Evolutionary conservation across 257 asterid genomes (phyloP), one percentile per base, ranked within the genome.

Genomic region (Fraxinus excelsior): DNA sequence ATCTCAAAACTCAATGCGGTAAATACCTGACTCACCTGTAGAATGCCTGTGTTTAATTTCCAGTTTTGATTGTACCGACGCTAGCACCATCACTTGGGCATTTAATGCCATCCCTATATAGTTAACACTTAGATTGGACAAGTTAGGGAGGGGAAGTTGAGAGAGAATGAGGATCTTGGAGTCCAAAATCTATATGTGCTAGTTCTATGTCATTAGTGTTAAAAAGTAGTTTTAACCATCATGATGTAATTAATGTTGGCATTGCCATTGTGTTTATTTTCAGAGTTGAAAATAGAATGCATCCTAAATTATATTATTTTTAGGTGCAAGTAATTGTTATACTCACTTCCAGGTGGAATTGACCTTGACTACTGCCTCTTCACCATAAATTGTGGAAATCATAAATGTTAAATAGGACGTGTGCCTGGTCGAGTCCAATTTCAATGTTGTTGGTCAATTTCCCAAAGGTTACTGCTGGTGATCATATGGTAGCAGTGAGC

Each of bases 1-100:
- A 73, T 91, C 99, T 34, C 98, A 91, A 81, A 94, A 82, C 84
- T 92, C 98, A 68, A 94, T 71, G 91, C 66, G 97, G 98, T 94
- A 90, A 84, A 65, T 51, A 13, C 38, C 74, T 67, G 35, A 35
- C 73, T 66, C 65, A 60, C 70, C 8, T 73, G 19, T 40, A 38
- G 21, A 66, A 64, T 80, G 38, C 71, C 34, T 70, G 21, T 28
- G 21, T 32, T 44, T 67, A 73, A 37, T 58, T 51, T 34, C 49
- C 28, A 29, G 11, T 67, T 74, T 67, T 66, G 62, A 60, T 46
- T 85, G 62, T 19, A 51, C 51, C 2, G 10, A 7, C 8, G 9
- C 21, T 26, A 7, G 10, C 10, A 21, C 25, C 64, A 1, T 8
- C 64, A 19, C 7, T 21, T 51, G 23, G 25, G 7, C 60, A 7